These are phyloP conservation scores for Exophiala phaeomuriformis DNA, from an alignment of 2,329 filamentous ascomycete species.

Conservation along the genomic window DNA sequence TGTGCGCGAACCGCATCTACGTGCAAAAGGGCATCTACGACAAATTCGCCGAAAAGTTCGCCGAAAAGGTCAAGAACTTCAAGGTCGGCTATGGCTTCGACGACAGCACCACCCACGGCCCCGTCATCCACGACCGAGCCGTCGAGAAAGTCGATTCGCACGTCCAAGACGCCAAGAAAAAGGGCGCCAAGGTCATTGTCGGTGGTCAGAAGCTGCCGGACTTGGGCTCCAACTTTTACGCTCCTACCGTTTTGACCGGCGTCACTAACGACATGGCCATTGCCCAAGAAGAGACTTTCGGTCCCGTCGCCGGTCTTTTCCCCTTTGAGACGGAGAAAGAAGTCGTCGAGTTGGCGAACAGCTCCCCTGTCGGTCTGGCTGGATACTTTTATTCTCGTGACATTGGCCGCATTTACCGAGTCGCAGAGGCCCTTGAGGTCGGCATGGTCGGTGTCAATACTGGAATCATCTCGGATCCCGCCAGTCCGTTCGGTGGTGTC, in stretches of 20 bases:
- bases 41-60: constrained; percentile 49
- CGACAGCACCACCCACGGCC: constrained; percentile 42
- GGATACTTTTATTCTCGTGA: constrained; percentile 82
- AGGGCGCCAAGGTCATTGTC: constrained; percentile 66
- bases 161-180: constrained; percentile 67
- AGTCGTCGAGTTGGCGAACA: constrained; percentile 76
- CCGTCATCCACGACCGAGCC: constrained; percentile 68
- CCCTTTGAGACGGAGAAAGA: constrained; percentile 82
- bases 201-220: constrained; percentile 69
- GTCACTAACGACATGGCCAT: constrained; percentile 83
- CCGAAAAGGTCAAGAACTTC: constrained; percentile 45
- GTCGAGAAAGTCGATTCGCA: constrained; percentile 71
- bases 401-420: constrained; percentile 51
- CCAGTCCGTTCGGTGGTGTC: constrained; percentile 64
- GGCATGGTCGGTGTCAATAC: constrained; percentile 62
- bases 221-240: constrained; percentile 77
- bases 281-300: constrained; percentile 86
- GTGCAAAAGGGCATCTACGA: constrained; percentile 48
- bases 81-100: constrained; percentile 43
- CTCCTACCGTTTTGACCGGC: constrained; percentile 79
- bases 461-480: constrained; percentile 52
- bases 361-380: constrained; percentile 75
- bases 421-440: constrained; percentile 51
- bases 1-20: constrained; percentile 60
- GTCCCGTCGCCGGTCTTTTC: constrained; percentile 85